Conservation (phyloP, 2,329 filamentous ascomycete genomes). For the Lachnellula hyalina region DNA sequence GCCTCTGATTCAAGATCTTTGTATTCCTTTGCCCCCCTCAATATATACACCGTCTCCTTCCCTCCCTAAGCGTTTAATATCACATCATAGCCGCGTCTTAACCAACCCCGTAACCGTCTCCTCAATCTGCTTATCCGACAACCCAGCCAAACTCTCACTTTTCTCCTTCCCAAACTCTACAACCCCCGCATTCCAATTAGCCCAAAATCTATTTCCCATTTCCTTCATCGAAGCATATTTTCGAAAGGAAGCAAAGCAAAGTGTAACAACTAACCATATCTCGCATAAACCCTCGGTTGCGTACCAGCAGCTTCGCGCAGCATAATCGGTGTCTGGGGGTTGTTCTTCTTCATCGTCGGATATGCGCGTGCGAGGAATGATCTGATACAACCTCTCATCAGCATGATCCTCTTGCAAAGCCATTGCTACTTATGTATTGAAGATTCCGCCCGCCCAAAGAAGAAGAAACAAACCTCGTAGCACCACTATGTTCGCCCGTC, state of each 20-base stretch:
- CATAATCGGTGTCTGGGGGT: constrained; percentile 88
- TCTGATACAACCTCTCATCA: constrained; percentile 41
- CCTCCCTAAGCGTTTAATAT: background rate
- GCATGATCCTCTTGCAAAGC: background rate
- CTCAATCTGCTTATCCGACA: constrained; percentile 68
- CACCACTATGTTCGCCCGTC: constrained; percentile 82
- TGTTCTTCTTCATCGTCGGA: constrained; percentile 99
- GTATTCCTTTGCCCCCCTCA: background rate
- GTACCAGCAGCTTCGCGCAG: constrained; percentile 86
- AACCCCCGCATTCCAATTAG: background rate
- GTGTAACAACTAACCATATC: constrained; percentile 68
- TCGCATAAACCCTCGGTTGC: constrained; percentile 79
- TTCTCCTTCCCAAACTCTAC: constrained; percentile 64
- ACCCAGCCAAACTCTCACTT: constrained; percentile 55
- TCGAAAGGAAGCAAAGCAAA: background rate
- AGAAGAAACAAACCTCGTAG: constrained; percentile 63
- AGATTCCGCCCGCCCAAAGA: background rate
- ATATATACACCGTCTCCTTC: constrained; percentile 14
- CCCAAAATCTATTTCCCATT: background rate
- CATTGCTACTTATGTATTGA: background rate
- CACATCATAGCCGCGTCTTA: constrained; percentile 34
- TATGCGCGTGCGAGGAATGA: constrained; percentile 88
- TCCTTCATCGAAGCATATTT: background rate
- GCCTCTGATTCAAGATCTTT: background rate
- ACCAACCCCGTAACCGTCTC: constrained; percentile 60